Base-by-base conservation (phyloP, 768 basidiomycete genomes). In the Auriscalpium microsporum region DNA sequence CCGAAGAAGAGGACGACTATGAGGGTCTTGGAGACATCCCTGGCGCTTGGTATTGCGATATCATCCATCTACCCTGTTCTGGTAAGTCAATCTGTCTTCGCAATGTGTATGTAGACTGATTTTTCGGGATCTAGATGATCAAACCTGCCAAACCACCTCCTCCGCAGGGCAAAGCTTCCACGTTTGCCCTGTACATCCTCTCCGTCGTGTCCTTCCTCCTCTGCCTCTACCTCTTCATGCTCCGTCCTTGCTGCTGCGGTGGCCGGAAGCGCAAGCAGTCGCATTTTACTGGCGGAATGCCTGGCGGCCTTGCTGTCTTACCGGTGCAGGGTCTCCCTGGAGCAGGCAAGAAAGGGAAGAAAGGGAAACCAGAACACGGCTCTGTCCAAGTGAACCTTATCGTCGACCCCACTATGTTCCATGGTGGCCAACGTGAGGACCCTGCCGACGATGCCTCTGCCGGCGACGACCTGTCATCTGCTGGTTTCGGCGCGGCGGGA, bases 311-410 rank as follows among this genome's bases (percentile, higher is more conserved):
- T 72, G 79, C 82, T 72, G 82, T 85, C 6, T 75, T 87, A 42
- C 84, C 85, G 45, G 78, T 86, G 2, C 77, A 81, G 40, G 75
- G 77, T 11, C 68, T 81, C 10, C 73, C 72, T 0, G 75, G 74
- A 1, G 69, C 69, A 5, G 75, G 77, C 19, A 73, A 72, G 62
- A 74, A 74, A 58, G 71, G 68, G 36, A 70, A 67, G 62, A 69
- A 67, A 35, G 65, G 66, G 10, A 52, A 57, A 17, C 56, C 58
- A 7, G 71, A 63, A 10, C 68, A 62, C 36, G 74, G 76, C 6
- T 78, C 79, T 62, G 80, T 87, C 2, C 86, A 87, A 57, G 83
- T 87, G 50, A 87, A 87, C 66, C 72, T 87, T 46, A 86, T 87
- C 57, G 82, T 87, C 34, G 84, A 86, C 62, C 85, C 86, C 8